A percentile compares a stretch with the other conserved stretches of the same genome.
Evolutionary conservation across 768 basidiomycete genomes (phyloP).

Genomic region (Chlorophyllum brunneum): DNA sequence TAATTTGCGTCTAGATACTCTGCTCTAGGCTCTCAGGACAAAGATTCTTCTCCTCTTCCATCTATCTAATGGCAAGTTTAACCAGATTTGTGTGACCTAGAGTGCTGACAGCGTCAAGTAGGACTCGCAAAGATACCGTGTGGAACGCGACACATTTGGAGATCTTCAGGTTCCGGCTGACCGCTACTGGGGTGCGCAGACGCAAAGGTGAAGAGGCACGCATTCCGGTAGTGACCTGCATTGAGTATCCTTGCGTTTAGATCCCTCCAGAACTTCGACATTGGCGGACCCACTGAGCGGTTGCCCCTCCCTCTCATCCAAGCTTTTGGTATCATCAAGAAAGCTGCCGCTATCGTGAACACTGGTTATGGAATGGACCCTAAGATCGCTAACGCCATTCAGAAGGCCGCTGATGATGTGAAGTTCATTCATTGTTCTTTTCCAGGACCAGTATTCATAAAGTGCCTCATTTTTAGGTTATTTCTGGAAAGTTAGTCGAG

Average conservation of each 20-base stretch:
- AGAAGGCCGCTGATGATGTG: slow-evolving; percentile 91
- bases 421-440: slow-evolving; percentile 17
- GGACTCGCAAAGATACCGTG: slow-evolving; percentile 57
- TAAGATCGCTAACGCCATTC: slow-evolving; percentile 84
- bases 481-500: slow-evolving; percentile 89
- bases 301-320: slow-evolving; percentile 95
- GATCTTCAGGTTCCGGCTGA: slow-evolving; percentile 75
- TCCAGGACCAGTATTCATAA: slow-evolving; percentile 5
- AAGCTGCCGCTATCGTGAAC: slow-evolving; percentile 92
- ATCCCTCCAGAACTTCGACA: slow-evolving; percentile 97
- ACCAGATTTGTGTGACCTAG: background rate
- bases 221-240: background rate
- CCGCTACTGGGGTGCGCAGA: slow-evolving; percentile 98
- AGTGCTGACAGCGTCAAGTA: slow-evolving; percentile 14
- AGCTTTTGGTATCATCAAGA: slow-evolving; percentile 96
- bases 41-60: slow-evolving; percentile 31
- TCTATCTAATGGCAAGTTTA: slow-evolving; percentile 25
- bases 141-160: slow-evolving; percentile 94
- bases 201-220: slow-evolving; percentile 64
- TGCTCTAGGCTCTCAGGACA: slow-evolving; percentile 17
- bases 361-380: slow-evolving; percentile 86
- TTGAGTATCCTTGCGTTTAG: slow-evolving; percentile 30
- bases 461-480: slow-evolving; percentile 59
- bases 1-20: slow-evolving; percentile 22
- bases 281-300: slow-evolving; percentile 91